Evolutionary conservation across 306 rosid genomes (phyloP).

Genomic region (Oemleria cerasiformis): DNA sequence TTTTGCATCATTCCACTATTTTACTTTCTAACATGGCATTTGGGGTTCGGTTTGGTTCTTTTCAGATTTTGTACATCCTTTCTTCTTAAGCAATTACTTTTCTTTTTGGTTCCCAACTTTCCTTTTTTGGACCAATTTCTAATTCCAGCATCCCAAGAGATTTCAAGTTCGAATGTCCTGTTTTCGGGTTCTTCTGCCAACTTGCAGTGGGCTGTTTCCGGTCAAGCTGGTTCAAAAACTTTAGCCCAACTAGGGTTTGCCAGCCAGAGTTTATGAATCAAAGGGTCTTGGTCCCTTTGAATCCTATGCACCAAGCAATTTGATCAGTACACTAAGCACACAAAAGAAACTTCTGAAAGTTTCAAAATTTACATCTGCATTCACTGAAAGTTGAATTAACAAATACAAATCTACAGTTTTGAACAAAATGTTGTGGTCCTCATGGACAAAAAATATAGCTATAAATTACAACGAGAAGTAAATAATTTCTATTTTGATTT

Average conservation of each 20-base stretch:
- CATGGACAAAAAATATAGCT: neutral
- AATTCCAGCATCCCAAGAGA: too few species aligned
- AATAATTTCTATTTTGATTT: too few species aligned
- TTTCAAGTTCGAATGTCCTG: too few species aligned
- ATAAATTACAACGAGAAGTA: too few species aligned
- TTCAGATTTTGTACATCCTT: neutral
- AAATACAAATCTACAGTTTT: too few species aligned
- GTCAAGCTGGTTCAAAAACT: neutral
- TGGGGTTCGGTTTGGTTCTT: neutral
- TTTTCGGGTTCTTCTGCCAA: too few species aligned
- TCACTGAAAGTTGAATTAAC: too few species aligned
- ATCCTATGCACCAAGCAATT: neutral
- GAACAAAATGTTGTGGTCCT: neutral
- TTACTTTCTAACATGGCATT: neutral
- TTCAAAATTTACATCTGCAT: too few species aligned
- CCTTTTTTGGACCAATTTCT: too few species aligned
- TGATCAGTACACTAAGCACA: neutral
- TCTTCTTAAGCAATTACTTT: too few species aligned
- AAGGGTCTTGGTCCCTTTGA: neutral
- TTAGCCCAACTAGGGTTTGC: neutral
- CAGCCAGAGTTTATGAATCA: neutral
- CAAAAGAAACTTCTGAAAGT: neutral
- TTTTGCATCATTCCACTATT: neutral
- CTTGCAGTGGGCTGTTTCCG: neutral
- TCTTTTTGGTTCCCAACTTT: too few species aligned